Evolutionary conservation across 2,329 filamentous ascomycete species (phyloP), one percentile per base, ranked within the genome.

Genomic region (Aspergillus carbonarius): DNA sequence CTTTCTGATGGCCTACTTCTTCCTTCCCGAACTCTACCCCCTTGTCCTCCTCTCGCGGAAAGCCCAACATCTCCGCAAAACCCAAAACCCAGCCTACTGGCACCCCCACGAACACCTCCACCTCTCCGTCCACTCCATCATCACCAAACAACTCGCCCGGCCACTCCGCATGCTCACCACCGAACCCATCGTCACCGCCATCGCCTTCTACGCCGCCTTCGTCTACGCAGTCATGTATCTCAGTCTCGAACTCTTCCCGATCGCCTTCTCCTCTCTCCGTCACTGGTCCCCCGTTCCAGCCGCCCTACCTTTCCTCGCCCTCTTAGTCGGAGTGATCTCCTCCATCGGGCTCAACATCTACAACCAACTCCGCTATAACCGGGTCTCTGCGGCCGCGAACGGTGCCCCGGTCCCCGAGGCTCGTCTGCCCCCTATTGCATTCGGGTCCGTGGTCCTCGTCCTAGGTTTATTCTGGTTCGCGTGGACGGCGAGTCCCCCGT

Each of bases 181-280:
- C 1, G 79, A 82, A 59, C 79, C 80, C 0, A 81, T 82, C 66
- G 75, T 82, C 10, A 72, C 76, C 1, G 74, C 72, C 37, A 77
- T 82, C 30, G 74, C 78, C 2, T 63, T 79, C 13, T 80, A 80
- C 55, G 76, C 76, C 5, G 74, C 78, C 0, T 81, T 81, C 59
- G 74, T 80, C 23, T 83, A 81, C 57, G 74, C 72, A 3, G 66
- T 82, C 3, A 70, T 82, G 17, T 82, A 81, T 63, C 70, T 82
- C 47, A 76, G 74, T 0, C 72, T 83, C 0, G 76, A 80, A 53
- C 73, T 79, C 1, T 81, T 81, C 50, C 80, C 79, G 0, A 79
- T 82, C 52, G 78, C 79, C 12, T 83, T 79, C 55, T 54, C 68
- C 30, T 72, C 80, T 39, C 47, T 72, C 10, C 74, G 79, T 5